Percentiles rank a stretch among this genome's conserved stretches.
Evolutionary conservation across 257 asterid species (phyloP).

Genomic region (Solanum microdontum): DNA sequence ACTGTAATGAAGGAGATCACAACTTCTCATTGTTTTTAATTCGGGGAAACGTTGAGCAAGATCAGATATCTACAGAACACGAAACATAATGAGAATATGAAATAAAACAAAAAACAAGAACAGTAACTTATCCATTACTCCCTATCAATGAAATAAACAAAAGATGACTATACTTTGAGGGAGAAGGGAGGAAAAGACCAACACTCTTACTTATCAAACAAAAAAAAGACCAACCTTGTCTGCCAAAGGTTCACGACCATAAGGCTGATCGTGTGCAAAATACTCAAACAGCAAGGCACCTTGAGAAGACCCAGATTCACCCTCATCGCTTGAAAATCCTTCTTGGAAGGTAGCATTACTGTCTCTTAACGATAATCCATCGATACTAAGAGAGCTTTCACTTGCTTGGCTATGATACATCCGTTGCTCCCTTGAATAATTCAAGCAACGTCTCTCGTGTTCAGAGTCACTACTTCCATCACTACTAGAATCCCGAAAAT

Average conservation of each 20-base stretch:
- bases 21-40: conserved; percentile 63
- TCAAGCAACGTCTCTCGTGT: conserved; percentile 43
- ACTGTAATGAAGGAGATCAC: conserved; percentile 75
- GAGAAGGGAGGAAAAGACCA: neutral
- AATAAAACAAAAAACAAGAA: neutral
- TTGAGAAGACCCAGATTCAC: conserved; percentile 68
- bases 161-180: neutral
- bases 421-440: conserved; percentile 26
- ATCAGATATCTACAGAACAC: conserved; percentile 48
- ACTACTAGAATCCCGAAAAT: conserved; percentile 75
- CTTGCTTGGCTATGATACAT: conserved; percentile 14
- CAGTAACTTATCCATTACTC: neutral
- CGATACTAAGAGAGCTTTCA: conserved; percentile 22
- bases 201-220: neutral
- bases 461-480: conserved; percentile 92
- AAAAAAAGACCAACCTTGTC: conserved; percentile 21
- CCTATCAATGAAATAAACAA: neutral
- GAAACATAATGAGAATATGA: neutral
- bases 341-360: conserved; percentile 49
- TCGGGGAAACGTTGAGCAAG: conserved; percentile 60
- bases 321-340: conserved; percentile 82
- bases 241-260: conserved; percentile 74
- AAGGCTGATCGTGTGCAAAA: conserved; percentile 65
- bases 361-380: conserved; percentile 25
- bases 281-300: conserved; percentile 69